A percentile compares a stretch with the other conserved stretches of the same genome.
Conservation (phyloP, 1,284 basidiomycete species). For the Meripilus lineatus region DNA sequence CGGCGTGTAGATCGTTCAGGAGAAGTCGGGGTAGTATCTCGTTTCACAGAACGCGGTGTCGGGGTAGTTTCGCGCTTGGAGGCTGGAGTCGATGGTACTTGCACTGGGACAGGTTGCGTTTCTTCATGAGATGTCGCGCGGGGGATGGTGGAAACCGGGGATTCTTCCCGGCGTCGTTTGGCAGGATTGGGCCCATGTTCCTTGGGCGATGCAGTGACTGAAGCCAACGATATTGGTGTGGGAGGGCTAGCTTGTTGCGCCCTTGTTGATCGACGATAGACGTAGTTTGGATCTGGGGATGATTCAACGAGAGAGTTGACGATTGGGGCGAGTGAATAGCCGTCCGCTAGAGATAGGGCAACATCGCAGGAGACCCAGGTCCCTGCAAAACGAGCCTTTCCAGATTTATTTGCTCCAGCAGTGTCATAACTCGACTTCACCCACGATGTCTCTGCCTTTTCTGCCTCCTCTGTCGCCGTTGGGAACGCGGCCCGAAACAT, state of each 20-base stretch:
- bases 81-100: constrained; percentile 12
- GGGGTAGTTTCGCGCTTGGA: constrained; percentile 5
- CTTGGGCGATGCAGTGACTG: constrained; percentile 25
- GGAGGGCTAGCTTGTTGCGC: constrained; percentile 18
- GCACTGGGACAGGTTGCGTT: constrained; percentile 12
- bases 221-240: constrained; percentile 27
- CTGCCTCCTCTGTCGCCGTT: constrained; percentile 72
- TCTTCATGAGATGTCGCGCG: constrained; percentile 1
- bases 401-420: constrained; percentile 77
- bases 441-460: constrained; percentile 83
- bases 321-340: constrained; percentile 57
- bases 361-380: constrained; percentile 79
- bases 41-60: constrained; percentile 7
- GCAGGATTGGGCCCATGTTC: constrained; percentile 35
- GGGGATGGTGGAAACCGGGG: constrained; percentile 30
- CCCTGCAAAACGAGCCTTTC: constrained; percentile 79
- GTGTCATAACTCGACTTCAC: constrained; percentile 80
- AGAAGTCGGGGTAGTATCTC: constrained; percentile 12
- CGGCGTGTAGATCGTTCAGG: constrained; percentile 53
- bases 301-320: constrained; percentile 70
- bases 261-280: constrained; percentile 62
- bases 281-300: constrained; percentile 69
- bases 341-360: constrained; percentile 62
- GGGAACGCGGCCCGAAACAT: constrained; percentile 99
- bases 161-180: constrained; percentile 63